Evolutionary conservation across 2,329 filamentous ascomycete species (phyloP), one percentile per base, ranked within the genome.

Genomic region (Colletotrichum lini): DNA sequence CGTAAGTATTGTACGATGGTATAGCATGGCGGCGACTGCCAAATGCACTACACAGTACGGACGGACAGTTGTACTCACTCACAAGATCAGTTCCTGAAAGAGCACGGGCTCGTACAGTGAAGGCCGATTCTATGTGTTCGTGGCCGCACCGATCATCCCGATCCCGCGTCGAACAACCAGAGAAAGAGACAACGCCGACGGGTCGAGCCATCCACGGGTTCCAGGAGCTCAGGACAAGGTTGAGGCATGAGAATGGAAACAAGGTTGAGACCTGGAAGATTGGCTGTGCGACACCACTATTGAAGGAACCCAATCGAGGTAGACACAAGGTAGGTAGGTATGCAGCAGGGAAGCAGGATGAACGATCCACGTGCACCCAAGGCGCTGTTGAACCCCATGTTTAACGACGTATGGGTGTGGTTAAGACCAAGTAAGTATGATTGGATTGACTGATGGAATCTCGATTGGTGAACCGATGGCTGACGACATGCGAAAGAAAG

Each of bases 181-280:
- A 44, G 21, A 18, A 35, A 42, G 40, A 21, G 21, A 45, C 40
- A 21, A 16, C 40, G n/a, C 18, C n/a, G 47, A 47, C 58, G 65
- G 57, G 62, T 54, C 40, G 40, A 60, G 16, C 54, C 26, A 70
- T 65, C 30, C 54, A 60, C 21, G 45, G 49, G 52, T 49, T 54
- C 65, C 65, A 35, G 40, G 45, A 47, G 26, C 16, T 52, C 42
- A 18, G 30, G 44, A 40, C 49, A 62, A 67, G 40, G 42, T 42
- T 16, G 54, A 53, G 53, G 49, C 26, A 44, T 38, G 18, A 38
- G 15, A 23, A 26, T 4, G 63, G 42, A 23, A 16, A 42, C 47
- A 35, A 56, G 44, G 50, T 66, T 61, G 47, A 45, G 56, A 59
- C 53, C 44, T 58, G 35, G 44, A 59, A 16, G 35, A 21, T 4